Evolutionary conservation across 768 basidiomycete genomes (phyloP), one percentile per base, ranked within the genome.

Genomic region (Rhizopogon salebrosus): DNA sequence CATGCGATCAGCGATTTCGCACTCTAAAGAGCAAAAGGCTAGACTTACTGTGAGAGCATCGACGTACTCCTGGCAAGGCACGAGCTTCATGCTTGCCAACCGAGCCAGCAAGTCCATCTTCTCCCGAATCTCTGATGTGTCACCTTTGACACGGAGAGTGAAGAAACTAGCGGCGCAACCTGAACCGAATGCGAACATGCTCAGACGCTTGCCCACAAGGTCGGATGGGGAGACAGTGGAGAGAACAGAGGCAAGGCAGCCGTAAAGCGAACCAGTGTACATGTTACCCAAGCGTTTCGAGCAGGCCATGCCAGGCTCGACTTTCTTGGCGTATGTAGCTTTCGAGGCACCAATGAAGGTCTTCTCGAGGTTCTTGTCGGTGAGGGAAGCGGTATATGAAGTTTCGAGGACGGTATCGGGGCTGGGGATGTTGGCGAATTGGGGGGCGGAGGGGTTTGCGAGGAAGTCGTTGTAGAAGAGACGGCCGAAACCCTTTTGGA

Each of bases 161-260:
- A 86, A 99, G 87, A 98, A 97, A 55, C 84, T 87, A 42, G 91
- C 86, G n/a, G 97, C 95, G 58, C 92, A 90, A 46, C 97, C 97
- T 50, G 84, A 87, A 38, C 97, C 97, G 68, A 94, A 99, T n/a
- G 92, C 92, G 77, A 93, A 99, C 79, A 98, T 78, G 62, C 85
- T 87, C 65, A 95, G 77, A 24, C 94, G 85, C 79, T 94, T 97
- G 72, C 83, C 86, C 62, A 76, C 70, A 50, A 95, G 76, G 58
- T 83, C 77, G 6, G 79, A 69, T 8, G 90, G 85, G 61, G 85
- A 82, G 36, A 91, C 81, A 23, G 78, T 77, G 41, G 89, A 80
- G 39, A 99, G 65, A 26, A 98, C 76, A 7, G 90, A 92, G 36
- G 95, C 89, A 54, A 99, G 83, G 60, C 93, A 94, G 41, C 92